phyloP scores from a whole-genome alignment of 805 yeast genomes.

The Sungouiella blattae region DNA sequence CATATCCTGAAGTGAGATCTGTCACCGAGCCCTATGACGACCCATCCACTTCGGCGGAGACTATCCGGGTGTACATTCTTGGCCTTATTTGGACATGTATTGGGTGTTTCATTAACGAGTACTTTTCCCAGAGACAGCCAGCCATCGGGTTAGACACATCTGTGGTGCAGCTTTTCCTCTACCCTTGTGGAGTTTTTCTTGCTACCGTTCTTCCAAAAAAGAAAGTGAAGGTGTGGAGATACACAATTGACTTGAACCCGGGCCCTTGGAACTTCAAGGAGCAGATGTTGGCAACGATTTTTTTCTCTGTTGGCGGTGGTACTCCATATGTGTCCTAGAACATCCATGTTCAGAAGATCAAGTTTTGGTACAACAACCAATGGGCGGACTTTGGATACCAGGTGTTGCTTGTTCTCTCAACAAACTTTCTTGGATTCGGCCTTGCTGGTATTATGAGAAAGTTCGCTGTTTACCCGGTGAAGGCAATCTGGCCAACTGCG shows the following conservation, averaged over 20 bases:
- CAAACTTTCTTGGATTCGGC: conserved; percentile 28
- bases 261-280: conserved; percentile 66
- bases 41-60: conserved; percentile 31
- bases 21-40: conserved; percentile 40
- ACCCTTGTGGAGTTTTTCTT: conserved; percentile 30
- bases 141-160: conserved; percentile 10
- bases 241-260: conserved; percentile 46
- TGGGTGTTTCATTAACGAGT: conserved; percentile 14
- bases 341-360: conserved; percentile 19
- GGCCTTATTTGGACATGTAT: conserved; percentile 29
- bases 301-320: conserved; percentile 31
- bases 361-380: conserved; percentile 17
- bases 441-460: conserved; percentile 29
- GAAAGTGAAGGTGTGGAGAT: conserved; percentile 25
- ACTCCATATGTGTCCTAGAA: conserved; percentile 27
- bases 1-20: conserved; percentile 39
- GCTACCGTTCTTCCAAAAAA: conserved; percentile 43
- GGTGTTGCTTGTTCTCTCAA: conserved; percentile 21
- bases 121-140: conserved; percentile 16
- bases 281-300: conserved; percentile 59
- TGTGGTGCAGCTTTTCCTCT: conserved; percentile 16
- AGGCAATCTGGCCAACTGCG: conserved; percentile 27
- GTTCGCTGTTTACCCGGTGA: conserved; percentile 25
- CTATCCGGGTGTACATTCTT: conserved; percentile 26
- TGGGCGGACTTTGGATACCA: conserved; percentile 27